Base-by-base conservation (phyloP, 768 basidiomycete species). In the Trametes meyenii region DNA sequence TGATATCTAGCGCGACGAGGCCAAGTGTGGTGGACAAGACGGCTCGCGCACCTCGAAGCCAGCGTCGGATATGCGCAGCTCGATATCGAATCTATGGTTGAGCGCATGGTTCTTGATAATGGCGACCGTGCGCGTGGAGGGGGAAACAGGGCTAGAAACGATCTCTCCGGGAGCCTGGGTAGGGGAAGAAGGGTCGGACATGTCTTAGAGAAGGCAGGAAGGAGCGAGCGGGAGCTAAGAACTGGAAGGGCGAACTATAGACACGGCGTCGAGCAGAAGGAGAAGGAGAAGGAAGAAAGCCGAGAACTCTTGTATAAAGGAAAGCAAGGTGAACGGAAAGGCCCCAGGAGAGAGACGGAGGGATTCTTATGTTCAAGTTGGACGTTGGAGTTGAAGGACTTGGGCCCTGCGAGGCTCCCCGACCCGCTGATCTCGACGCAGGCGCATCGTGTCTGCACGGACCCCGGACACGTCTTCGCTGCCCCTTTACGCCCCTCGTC, bases 101-200 rank as follows among this genome's bases (percentile, higher is more conserved):
- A 93, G 76, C 0, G 91, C 90, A 77, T 91, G 87, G 29, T 81
- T 81, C 76, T 93, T 94, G 81, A 94, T 92, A 64, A 93, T 90
- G 17, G 89, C 91, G 52, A 93, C 85, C 0, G 91, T 92, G 56
- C 91, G 82, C n/a, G 81, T 81, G 12, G 61, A 35, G 13, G 59
- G 49, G 8, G 60, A 54, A 19, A 53, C 26, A 36, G 64, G 64
- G 51, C 60, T 61, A 17, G 50, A 49, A 19, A 58, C 29, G 17
- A 55, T 54, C 50, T 65, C 64, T 50, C 55, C 60, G 33, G 55
- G 60, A 60, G 59, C 33, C 54, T 60, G 55, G 46, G 17, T 39
- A 42, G 63, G 60, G 39, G 63, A 64, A 39, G 63, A 52, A 48
- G 63, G 60, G 14, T 42, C 59, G 57, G 60, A 61, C 60, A 58